These are phyloP conservation scores for Rhizopogon vulgaris DNA, from an alignment of 768 basidiomycete genomes.

Conservation along the genomic window DNA sequence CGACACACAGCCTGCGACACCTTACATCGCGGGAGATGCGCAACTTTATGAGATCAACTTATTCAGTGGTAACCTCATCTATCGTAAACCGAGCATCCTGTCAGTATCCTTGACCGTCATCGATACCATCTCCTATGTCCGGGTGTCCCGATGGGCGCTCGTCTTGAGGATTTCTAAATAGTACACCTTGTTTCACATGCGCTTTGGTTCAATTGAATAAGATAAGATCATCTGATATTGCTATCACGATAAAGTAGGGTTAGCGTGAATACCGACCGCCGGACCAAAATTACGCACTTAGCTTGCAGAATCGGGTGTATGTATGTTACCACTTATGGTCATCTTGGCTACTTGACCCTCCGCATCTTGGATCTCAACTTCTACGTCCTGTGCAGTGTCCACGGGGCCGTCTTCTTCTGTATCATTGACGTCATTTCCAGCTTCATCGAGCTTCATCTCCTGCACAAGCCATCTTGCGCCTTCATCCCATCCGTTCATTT, in stretches of 20 bases:
- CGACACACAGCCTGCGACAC: too few relatives aligned
- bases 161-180: not conserved
- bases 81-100: too few relatives aligned
- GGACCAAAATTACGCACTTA: not conserved
- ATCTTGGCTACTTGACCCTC: conserved; percentile 64
- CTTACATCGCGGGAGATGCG: too few relatives aligned
- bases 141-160: not conserved
- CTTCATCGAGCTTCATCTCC: conserved; percentile 68
- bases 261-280: not conserved
- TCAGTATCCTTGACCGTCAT: too few relatives aligned
- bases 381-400: conserved; percentile 38
- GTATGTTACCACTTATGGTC: conserved; percentile 30
- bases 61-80: too few relatives aligned
- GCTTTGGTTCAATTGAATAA: not conserved
- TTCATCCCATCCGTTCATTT: conserved; percentile 75
- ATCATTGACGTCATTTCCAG: conserved; percentile 33
- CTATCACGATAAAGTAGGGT: too few relatives aligned
- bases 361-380: conserved; percentile 69
- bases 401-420: conserved; percentile 23
- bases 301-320: not conserved
- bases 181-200: not conserved
- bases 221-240: not conserved
- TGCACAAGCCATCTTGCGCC: conserved; percentile 79
- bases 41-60: too few relatives aligned
- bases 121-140: too few relatives aligned